These are phyloP conservation scores for Neonectria hederae DNA, from an alignment of 2,329 filamentous ascomycete species.

Conservation along the genomic window DNA sequence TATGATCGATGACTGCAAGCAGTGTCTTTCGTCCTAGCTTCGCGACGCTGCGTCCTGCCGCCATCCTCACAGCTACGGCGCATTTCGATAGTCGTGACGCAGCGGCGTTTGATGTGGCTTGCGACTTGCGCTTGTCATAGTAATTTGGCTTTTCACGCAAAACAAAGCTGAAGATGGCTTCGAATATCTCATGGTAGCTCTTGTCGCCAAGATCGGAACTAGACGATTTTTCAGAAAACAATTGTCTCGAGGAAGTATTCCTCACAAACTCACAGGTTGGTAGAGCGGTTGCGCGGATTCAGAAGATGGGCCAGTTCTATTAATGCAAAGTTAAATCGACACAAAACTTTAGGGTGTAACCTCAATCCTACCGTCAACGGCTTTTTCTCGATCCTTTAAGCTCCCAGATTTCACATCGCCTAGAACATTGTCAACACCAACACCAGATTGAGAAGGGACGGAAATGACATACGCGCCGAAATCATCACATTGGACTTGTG, in stretches of 20 bases:
- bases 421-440: constrained; percentile 33
- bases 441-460: neutral
- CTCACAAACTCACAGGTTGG: constrained; percentile 47
- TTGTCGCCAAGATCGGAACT: constrained; percentile 71
- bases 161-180: constrained; percentile 78
- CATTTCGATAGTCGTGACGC: constrained; percentile 71
- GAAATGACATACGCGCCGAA: constrained; percentile 45
- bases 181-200: constrained; percentile 82
- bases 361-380: constrained; percentile 51
- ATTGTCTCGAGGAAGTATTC: neutral
- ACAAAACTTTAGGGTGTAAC: neutral
- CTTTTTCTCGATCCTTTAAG: constrained; percentile 51
- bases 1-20: constrained; percentile 81
- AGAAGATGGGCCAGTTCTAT: constrained; percentile 52
- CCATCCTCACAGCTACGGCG: constrained; percentile 75
- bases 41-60: constrained; percentile 73
- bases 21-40: constrained; percentile 80
- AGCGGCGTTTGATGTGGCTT: constrained; percentile 56
- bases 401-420: constrained; percentile 48
- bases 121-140: constrained; percentile 62
- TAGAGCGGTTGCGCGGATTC: constrained; percentile 48
- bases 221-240: constrained; percentile 16
- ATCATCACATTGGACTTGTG: constrained; percentile 48
- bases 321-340: constrained; percentile 19
- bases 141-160: constrained; percentile 73